These are phyloP conservation scores for Scedosporium apiospermum DNA, from an alignment of 2,329 filamentous ascomycete genomes.

Conservation along the genomic window DNA sequence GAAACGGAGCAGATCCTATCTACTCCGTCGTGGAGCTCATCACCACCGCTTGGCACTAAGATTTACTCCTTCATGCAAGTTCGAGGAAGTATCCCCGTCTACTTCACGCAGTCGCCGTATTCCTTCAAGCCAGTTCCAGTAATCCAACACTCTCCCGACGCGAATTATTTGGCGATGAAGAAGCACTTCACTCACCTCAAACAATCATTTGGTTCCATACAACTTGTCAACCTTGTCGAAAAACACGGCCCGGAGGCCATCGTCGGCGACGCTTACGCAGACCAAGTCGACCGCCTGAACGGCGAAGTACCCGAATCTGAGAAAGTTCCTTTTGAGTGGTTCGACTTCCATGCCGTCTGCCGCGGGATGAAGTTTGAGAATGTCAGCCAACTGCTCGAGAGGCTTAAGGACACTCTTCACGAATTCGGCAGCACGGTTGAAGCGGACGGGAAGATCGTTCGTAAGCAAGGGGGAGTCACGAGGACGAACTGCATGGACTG, in stretches of 20 bases:
- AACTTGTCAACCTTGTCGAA: constrained; percentile 79
- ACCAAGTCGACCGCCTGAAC: constrained; percentile 58
- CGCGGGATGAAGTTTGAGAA: constrained; percentile 98
- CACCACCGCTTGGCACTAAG: constrained; percentile 29
- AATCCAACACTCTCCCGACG: constrained; percentile 68
- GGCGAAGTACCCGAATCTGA: constrained; percentile 39
- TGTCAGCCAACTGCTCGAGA: constrained; percentile 68
- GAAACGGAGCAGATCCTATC: constrained; percentile 94
- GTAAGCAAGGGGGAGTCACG: constrained; percentile 64
- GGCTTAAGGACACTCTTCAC: constrained; percentile 57
- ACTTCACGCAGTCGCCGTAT: constrained; percentile 92
- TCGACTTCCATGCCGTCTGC: constrained; percentile 89
- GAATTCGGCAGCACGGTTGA: constrained; percentile 62
- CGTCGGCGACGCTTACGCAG: constrained; percentile 70
- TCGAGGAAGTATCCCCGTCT: constrained; percentile 84
- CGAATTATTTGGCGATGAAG: constrained; percentile 69
- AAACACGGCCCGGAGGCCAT: constrained; percentile 74
- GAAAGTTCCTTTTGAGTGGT: constrained; percentile 76
- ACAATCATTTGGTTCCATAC: constrained; percentile 63
- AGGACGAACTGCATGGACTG: constrained; percentile 99
- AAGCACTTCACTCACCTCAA: constrained; percentile 67
- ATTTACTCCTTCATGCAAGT: constrained; percentile 80
- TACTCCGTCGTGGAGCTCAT: constrained; percentile 51
- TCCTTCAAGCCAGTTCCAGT: constrained; percentile 81
- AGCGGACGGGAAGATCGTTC: constrained; percentile 29